Base-by-base conservation (phyloP, 331 rosid species). In the Rosa hybrid region DNA sequence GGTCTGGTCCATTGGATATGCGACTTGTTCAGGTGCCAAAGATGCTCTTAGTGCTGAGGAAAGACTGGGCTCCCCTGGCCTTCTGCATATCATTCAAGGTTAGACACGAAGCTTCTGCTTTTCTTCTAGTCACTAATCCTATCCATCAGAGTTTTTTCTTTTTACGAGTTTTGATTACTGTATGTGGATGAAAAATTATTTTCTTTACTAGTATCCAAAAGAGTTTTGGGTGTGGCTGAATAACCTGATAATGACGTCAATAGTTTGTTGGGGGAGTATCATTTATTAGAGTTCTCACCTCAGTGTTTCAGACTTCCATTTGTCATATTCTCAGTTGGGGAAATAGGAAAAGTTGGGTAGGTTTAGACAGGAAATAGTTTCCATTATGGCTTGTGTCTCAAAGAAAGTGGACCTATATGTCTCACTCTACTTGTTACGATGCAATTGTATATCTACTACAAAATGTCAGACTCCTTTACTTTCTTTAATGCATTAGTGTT, bases 41-140 rank as follows among this genome's bases (percentile, higher is more conserved):
- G 90, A 95, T 95, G 99, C 86, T 95, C 72, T 78, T 81, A 3
- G 78, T 90, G 73, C 91, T 93, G 27, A 85, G 91, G 87, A 81
- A 82, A 75, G 86, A 89, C 56, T 93, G 99, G 99, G 93, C 88
- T 46, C 96, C 98, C 59, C 69, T 7, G 67, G 96, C 97, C 54
- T 95, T 89, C 77, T 91, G 98, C 86, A 74, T 91, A 83, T 95
- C 98, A 49, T 95, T 93, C 89, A 95, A 95, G 96, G 99, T 91
- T 50, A 64, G 79, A 64, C 81, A 30, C 34, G 46, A 59, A 46
- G 11, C 64, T 27, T 60, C 53, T 68, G 27, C 73, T 1, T 30
- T 45, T 17, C 8, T 14, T 34, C 20, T 27, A 59, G 23, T 48
- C 54, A 12, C 17, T 72, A 21, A 16, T 23, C 42, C 39, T 60